These are phyloP conservation scores for Dryadomyces quercivorus DNA, from an alignment of 2,329 filamentous ascomycete species.

Conservation along the genomic window DNA sequence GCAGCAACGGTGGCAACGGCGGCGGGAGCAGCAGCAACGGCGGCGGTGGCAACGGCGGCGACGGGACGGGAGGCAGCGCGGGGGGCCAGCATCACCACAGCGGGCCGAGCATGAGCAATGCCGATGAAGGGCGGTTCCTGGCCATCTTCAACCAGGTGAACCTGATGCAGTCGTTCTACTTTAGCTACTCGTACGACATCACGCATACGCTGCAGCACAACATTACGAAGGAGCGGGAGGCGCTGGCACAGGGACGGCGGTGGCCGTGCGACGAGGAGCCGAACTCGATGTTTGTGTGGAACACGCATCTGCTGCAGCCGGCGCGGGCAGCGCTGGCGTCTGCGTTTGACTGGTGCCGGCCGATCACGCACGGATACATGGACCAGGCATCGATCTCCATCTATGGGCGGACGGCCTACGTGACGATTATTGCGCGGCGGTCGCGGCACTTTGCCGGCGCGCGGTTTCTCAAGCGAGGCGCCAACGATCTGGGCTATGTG, in stretches of 20 bases:
- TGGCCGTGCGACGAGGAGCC: slow-evolving; percentile 51
- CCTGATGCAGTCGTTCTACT: slow-evolving; percentile 86
- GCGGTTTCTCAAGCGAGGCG: slow-evolving; percentile 84
- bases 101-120: slow-evolving; percentile 19
- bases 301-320: slow-evolving; percentile 74
- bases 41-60: slow-evolving; percentile 44
- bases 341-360: slow-evolving; percentile 89
- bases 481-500: slow-evolving; percentile 89
- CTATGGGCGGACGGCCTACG: slow-evolving; percentile 79
- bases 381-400: slow-evolving; percentile 78
- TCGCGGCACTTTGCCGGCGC: slow-evolving; percentile 92
- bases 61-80: slow-evolving; percentile 21
- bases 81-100: background rate
- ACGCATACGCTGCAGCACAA: slow-evolving; percentile 89
- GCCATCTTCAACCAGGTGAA: slow-evolving; percentile 85
- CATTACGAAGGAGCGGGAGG: slow-evolving; percentile 66
- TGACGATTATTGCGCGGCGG: slow-evolving; percentile 84
- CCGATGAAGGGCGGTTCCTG: slow-evolving; percentile 82
- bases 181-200: slow-evolving; percentile 96
- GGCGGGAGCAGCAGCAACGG: background rate
- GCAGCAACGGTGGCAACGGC: background rate
- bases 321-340: slow-evolving; percentile 59
- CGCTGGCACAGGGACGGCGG: slow-evolving; percentile 51
- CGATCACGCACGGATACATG: slow-evolving; percentile 91
- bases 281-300: slow-evolving; percentile 98